Evolutionary conservation across 352 stramenopile genomes (phyloP), one percentile per base, ranked within the genome.

Genomic region (Aphanomyces cochlioides): DNA sequence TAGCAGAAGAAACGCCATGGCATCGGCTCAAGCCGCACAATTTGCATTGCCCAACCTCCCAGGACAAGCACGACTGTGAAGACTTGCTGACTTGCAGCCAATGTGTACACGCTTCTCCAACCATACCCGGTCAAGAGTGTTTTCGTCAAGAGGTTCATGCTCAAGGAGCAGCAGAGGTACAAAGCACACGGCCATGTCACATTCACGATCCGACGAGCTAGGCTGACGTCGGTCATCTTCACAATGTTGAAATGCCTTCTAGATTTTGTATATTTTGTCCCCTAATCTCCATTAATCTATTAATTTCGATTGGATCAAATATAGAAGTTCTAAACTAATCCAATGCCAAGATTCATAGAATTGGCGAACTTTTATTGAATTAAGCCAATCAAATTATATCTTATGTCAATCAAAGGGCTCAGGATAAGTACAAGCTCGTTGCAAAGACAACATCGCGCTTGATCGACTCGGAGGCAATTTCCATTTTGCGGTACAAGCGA

Each of bases 401-500:
- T 28, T 28, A 28, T 28, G 28, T 28, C 28, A 28, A 28, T 28
- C 28, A 28, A 28, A 28, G 28, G 28, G 28, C 28, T 28, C 28
- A 89, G 43, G 66, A 79, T 53, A 98, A 76, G 77, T 99, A 99
- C 47, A 99, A 80, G 74, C 90, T 98, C 54, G 90, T 96, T 12
- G 94, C 93, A 80, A 99, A 99, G 12, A 99, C 93, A 60, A 99
- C 98, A 74, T 99, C 97, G 43, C 97, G 83, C 75, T 99, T 98
- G 73, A 99, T 99, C 3, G 90, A 82, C 72, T 97, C 87, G 54
- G 91, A 98, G 3, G 96, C 96, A 47, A 95, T 90, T 78, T 99
- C 97, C 93, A 99, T 98, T 78, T 99, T 99, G 54, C 90, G 80
- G 72, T 97, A 98, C 5, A 99, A 81, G 1, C 91, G 92, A 13